phyloP scores from a whole-genome alignment of 163 green algal genomes.

The Chlorella variabilis region DNA sequence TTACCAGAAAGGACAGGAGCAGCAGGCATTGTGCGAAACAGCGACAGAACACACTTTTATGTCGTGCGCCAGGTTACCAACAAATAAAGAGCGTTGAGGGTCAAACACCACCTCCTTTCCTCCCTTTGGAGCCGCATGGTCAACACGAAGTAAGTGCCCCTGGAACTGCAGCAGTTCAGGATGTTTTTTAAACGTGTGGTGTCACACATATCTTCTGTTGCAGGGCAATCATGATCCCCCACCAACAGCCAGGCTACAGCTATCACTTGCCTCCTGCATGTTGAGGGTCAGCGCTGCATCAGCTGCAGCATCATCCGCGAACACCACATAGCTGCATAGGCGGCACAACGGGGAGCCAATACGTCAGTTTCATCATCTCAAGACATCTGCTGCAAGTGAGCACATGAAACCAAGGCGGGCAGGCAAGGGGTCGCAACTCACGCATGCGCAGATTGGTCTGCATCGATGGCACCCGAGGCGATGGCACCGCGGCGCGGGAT shows the following conservation, averaged over 20 bases:
- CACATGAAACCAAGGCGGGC: no score
- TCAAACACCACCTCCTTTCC: constrained; percentile 69
- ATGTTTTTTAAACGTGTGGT: no score
- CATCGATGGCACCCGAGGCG: constrained; percentile 59
- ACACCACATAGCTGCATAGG: constrained; percentile 85
- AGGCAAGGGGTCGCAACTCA: neutral
- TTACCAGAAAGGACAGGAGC: no score
- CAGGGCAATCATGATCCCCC: no score
- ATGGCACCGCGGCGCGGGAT: constrained; percentile 69
- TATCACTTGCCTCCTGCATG: constrained; percentile 66
- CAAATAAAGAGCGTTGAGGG: constrained; percentile 77
- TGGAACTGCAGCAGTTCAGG: constrained; percentile 58
- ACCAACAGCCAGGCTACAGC: no score
- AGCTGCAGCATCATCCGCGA: constrained; percentile 51
- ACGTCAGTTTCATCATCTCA: no score
- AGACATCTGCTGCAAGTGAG: no score
- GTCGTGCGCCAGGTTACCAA: constrained; percentile 80
- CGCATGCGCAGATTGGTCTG: constrained; percentile 62
- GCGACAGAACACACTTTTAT: constrained; percentile 61
- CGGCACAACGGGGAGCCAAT: no score
- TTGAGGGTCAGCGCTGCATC: constrained; percentile 70
- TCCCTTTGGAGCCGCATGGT: constrained; percentile 60
- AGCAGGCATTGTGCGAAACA: no score
- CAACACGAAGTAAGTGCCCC: constrained; percentile 84
- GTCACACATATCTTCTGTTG: no score